Base-by-base conservation (phyloP, 345 rosid genomes). In the Kernera saxatilis region DNA sequence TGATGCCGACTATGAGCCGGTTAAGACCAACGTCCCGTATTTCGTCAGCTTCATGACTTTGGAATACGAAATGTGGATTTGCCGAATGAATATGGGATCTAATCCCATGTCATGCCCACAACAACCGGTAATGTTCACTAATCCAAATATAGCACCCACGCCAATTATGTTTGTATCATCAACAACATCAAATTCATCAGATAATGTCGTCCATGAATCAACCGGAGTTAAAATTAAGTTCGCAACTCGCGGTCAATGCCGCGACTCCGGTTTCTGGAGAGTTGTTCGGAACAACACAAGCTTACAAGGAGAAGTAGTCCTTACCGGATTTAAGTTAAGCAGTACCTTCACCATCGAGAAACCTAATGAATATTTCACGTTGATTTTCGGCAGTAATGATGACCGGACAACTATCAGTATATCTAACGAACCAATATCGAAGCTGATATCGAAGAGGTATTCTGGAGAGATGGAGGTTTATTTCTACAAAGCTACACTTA, bases 61-160 rank as follows among this genome's bases (percentile, higher is more conserved):
- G 0, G 76, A 62, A 4, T 71, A 71, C 46, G 45, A 25, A 13
- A 30, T 71, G 63, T 71, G 76, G 76, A 71, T 71, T 15, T 71
- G 69, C 8, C 53, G 69, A 5, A 41, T 17, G 69, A 40, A 29
- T 12, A 0, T n/a, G 5, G 54, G 54, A 62, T 14, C 69, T 5
- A 26, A 63, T 23, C 61, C 52, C 35, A 41, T n/a, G 7, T 2
- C 69, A 30, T 71, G 76, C 8, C 69, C 76, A 30, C 45, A 62
- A 52, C 76, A 62, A 30, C 76, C 76, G 36, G 44, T 71, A 62
- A 71, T 71, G 76, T 33, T 62, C 69, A 62, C 76, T 43, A 8
- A 41, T 29, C 75, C 75, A 62, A 22, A 1, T 6, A 51, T 41
- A 29, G 9, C 44, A 30, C 62, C 63, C 1, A 62, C 69, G 5